Conservation (phyloP, 805 yeast species). For the Spathaspora girioi region DNA sequence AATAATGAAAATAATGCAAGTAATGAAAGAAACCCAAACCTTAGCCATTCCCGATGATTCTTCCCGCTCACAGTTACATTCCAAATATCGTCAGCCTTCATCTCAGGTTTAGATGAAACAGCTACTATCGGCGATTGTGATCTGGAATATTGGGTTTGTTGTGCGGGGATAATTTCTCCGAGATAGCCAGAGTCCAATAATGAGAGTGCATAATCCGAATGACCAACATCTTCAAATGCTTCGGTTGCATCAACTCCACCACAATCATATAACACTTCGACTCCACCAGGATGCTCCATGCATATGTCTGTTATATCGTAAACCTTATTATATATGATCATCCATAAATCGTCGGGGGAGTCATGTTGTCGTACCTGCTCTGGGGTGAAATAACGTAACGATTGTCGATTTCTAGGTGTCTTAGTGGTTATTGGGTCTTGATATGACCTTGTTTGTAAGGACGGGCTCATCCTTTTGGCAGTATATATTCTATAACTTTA, state of each 20-base stretch:
- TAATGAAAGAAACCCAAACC: not conserved
- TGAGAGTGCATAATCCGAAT: constrained; percentile 29
- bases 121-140: not conserved
- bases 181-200: constrained; percentile 28
- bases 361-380: constrained; percentile 69
- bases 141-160: constrained; percentile 4
- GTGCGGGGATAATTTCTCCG: constrained; percentile 19
- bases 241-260: constrained; percentile 78
- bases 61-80: not conserved
- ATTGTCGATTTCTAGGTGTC: not conserved
- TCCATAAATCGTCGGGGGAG: constrained; percentile 78
- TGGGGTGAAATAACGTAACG: constrained; percentile 7
- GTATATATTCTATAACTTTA: not conserved
- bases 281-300: constrained; percentile 75
- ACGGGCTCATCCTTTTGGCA: not conserved
- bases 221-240: constrained; percentile 51
- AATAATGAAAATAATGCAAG: not conserved
- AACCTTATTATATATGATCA: constrained; percentile 76
- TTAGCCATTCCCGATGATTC: not conserved
- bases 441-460: not conserved
- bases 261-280: constrained; percentile 69
- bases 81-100: not conserved
- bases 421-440: not conserved
- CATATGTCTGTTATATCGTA: constrained; percentile 71
- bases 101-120: not conserved